Evolutionary conservation across 2,329 filamentous ascomycete genomes (phyloP), one percentile per base, ranked within the genome.

Genomic region (Ophiocordyceps robertsii): DNA sequence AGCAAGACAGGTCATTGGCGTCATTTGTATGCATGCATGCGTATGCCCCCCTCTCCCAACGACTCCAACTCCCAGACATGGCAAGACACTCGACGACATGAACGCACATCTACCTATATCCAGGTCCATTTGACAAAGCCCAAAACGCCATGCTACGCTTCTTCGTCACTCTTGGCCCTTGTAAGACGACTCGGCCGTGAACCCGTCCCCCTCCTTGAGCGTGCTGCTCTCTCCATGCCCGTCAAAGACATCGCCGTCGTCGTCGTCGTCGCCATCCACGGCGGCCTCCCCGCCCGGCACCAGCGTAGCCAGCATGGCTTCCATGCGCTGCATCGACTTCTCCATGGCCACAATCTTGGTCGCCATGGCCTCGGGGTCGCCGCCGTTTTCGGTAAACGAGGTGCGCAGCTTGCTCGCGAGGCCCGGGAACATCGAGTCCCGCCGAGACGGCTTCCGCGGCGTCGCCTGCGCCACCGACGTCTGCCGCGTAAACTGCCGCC

Each of bases 381-480:
- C 61, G 10, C 31, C 38, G 12, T 63, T 59, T 27, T 72, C 70
- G 29, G 62, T 59, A 44, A 76, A 62, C 7, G 72, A 67, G 1
- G 62, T 60, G 24, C 67, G 65, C 46, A 77, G 55, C 55, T 75
- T 73, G 40, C 53, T 55, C 5, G 59, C 47, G 14, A 76, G 58
- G 1, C 69, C 67, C 0, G 71, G 73, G 44, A 74, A 76, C 46
- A 76, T 73, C 33, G 73, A 77, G 56, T 78, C 74, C 38, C 74
- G 63, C 31, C 73, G 65, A 38, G 64, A 64, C 13, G 64, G 56
- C 17, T 63, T 56, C 29, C 56, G 52, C 13, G 44, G 17, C 13
- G 51, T 50, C n/a, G 49, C 36, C 29, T 50, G 62, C n/a, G 58
- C 57, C 14, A 65, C 65, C 9, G 31, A 16, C 31, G 64, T 60